phyloP scores from a whole-genome alignment of 1,284 basidiomycete genomes.

The Pseudozyma tsukubaensis region DNA sequence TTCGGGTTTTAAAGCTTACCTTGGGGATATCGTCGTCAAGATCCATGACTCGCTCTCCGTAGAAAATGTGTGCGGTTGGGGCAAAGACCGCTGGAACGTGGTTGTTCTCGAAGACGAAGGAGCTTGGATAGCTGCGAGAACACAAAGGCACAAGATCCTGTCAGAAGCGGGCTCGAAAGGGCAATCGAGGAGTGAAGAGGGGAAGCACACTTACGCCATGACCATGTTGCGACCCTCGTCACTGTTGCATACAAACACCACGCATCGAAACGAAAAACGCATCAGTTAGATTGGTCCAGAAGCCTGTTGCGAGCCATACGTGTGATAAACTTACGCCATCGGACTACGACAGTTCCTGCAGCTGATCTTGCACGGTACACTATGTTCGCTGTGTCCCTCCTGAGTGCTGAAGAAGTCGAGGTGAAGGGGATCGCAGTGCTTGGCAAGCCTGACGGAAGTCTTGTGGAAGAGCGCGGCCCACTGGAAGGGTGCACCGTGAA shows the following conservation, averaged over 20 bases:
- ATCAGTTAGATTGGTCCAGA: no score
- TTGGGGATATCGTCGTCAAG: constrained; percentile 51
- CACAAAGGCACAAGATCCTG: neutral
- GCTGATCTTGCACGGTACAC: constrained; percentile 50
- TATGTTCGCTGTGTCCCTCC: constrained; percentile 43
- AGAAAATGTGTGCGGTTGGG: constrained; percentile 51
- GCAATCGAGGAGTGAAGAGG: no score
- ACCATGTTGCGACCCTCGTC: constrained; percentile 55
- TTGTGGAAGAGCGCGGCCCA: constrained; percentile 55
- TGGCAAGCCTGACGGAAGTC: constrained; percentile 45
- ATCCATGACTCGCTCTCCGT: constrained; percentile 47
- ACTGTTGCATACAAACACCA: constrained; percentile 9
- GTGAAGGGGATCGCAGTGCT: constrained; percentile 41
- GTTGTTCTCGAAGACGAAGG: constrained; percentile 41
- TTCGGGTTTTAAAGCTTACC: constrained; percentile 10
- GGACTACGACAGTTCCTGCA: constrained; percentile 48
- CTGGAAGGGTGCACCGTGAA: constrained; percentile 60
- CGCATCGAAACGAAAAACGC: neutral
- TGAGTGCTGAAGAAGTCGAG: constrained; percentile 52
- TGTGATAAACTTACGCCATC: constrained; percentile 27
- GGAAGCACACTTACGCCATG: constrained; percentile 48
- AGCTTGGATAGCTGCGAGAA: constrained; percentile 33
- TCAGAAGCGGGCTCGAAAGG: no score
- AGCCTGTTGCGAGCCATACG: no score
- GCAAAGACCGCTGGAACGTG: constrained; percentile 39